A percentile compares a stretch with the other conserved stretches of the same genome.
phyloP scores from a whole-genome alignment of 1,284 basidiomycete genomes.

The Tilletia horrida region DNA sequence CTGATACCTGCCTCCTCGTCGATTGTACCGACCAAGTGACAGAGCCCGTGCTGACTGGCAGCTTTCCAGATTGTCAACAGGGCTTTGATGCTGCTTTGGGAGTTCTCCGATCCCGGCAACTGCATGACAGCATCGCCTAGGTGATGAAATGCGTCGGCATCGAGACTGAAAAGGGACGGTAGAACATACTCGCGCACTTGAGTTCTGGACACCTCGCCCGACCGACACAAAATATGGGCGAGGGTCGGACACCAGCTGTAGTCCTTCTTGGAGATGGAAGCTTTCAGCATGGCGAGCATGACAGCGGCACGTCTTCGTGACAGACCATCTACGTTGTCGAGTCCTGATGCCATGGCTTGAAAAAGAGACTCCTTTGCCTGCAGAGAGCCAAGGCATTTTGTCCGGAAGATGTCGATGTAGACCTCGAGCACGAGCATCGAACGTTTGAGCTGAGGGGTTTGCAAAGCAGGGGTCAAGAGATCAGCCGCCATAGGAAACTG shows the following conservation, averaged over 20 bases:
- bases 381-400: not conserved
- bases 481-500: too few species aligned
- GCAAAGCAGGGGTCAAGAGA: not conserved
- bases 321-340: not conserved
- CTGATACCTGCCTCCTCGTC: not conserved
- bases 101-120: not conserved
- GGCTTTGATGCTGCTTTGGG: not conserved
- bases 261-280: not conserved
- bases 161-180: not conserved
- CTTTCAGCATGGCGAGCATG: slow-evolving; percentile 3
- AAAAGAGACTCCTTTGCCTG: not conserved
- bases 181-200: slow-evolving; percentile 3
- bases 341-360: not conserved
- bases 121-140: not conserved
- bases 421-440: slow-evolving; percentile 7
- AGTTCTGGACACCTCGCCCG: not conserved
- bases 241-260: not conserved
- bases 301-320: not conserved
- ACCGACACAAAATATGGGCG: not conserved
- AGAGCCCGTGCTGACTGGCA: not conserved
- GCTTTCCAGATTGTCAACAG: not conserved
- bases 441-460: not conserved
- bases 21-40: not conserved
- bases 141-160: not conserved
- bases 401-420: not conserved